These are phyloP conservation scores for Cryptosporidium sp. DNA, from an alignment of 169 alveolate species.

Conservation along the genomic window DNA sequence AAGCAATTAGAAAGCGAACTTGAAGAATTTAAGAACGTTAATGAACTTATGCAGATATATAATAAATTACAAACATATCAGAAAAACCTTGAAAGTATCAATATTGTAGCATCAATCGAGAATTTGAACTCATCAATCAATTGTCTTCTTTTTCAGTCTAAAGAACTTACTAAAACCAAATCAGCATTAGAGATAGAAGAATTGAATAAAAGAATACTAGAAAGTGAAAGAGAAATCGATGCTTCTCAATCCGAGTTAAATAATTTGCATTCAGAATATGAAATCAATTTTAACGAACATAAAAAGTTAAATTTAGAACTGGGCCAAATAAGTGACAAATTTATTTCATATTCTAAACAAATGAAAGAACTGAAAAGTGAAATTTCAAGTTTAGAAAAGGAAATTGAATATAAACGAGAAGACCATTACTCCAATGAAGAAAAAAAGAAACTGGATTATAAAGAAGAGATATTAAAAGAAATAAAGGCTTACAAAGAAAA, in stretches of 20 bases:
- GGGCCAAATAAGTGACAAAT: neutral
- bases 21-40: neutral
- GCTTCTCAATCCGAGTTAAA: neutral
- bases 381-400: neutral
- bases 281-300: neutral
- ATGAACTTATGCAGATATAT: constrained; percentile 2
- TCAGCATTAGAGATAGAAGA: constrained; percentile 3
- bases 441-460: neutral
- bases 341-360: neutral
- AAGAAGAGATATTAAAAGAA: neutral
- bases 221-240: neutral
- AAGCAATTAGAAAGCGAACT: constrained; percentile 11
- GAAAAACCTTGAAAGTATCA: constrained; percentile 3
- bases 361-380: neutral
- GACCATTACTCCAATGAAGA: neutral
- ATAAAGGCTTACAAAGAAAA: neutral
- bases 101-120: neutral
- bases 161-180: neutral
- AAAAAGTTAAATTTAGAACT: neutral
- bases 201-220: neutral
- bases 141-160: neutral
- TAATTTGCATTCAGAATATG: neutral
- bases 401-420: neutral
- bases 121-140: constrained; percentile 12
- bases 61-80: neutral